Evolutionary conservation across 768 basidiomycete genomes (phyloP).

Genomic region (Termitomyces sp.): DNA sequence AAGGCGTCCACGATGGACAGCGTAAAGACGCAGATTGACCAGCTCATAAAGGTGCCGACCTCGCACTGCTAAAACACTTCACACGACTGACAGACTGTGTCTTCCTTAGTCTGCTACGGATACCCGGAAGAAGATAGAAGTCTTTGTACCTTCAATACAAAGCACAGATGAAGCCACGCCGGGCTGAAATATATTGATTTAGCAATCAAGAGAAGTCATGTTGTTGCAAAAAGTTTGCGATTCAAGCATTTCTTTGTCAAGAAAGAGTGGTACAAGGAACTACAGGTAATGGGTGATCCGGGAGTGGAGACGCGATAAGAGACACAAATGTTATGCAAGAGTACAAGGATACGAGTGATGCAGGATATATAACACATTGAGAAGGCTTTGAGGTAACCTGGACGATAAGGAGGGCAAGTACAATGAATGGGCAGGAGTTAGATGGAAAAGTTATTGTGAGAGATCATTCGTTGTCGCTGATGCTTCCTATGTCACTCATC

Average conservation of each 20-base stretch:
- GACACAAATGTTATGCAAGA: slow-evolving; percentile 7
- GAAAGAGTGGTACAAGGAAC: slow-evolving; percentile 14
- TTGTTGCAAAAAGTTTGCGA: neutral
- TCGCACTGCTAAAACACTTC: neutral
- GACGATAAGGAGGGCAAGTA: slow-evolving; percentile 8
- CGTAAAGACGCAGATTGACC: slow-evolving; percentile 74
- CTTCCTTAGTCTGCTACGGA: slow-evolving; percentile 56
- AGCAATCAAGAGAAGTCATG: neutral
- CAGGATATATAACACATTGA: slow-evolving; percentile 15
- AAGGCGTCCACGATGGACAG: slow-evolving; percentile 69
- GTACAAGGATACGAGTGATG: slow-evolving; percentile 10
- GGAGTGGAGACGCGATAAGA: slow-evolving; percentile 5
- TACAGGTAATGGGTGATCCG: slow-evolving; percentile 15
- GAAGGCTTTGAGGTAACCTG: neutral
- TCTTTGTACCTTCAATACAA: slow-evolving; percentile 47
- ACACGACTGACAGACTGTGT: slow-evolving; percentile 9
- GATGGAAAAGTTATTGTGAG: slow-evolving; percentile 1
- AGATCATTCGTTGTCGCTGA: slow-evolving; percentile 61
- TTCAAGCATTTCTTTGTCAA: slow-evolving; percentile 8
- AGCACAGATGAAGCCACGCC: slow-evolving; percentile 11
- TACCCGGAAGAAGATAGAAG: slow-evolving; percentile 70
- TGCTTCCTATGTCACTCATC: slow-evolving; percentile 84
- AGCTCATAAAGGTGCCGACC: slow-evolving; percentile 58
- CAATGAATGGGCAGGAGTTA: slow-evolving; percentile 3
- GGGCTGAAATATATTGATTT: slow-evolving; percentile 3